These are phyloP conservation scores for Lentinula sp. DNA, from an alignment of 768 basidiomycete genomes.

Conservation along the genomic window DNA sequence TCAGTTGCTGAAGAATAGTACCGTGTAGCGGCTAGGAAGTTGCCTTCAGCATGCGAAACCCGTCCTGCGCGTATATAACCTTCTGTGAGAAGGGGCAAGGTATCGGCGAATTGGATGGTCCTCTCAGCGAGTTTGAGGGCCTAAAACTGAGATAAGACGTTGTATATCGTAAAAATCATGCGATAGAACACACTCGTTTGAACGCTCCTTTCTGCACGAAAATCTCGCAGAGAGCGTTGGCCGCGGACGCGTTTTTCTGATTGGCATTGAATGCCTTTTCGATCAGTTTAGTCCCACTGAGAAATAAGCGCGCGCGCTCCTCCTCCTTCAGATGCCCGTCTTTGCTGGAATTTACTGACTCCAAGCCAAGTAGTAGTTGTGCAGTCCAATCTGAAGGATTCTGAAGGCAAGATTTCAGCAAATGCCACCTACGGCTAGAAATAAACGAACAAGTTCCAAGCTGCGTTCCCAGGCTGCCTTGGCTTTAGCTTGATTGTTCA, in stretches of 20 bases:
- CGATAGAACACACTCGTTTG: slow-evolving; percentile 40
- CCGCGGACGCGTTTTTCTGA: slow-evolving; percentile 73
- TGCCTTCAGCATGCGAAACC: slow-evolving; percentile 69
- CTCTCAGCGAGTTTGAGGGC: slow-evolving; percentile 92
- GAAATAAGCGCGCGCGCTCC: slow-evolving; percentile 56
- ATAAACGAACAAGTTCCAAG: slow-evolving; percentile 65
- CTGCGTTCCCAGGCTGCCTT: slow-evolving; percentile 89
- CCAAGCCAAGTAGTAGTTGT: slow-evolving; percentile 77
- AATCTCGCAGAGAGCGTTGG: slow-evolving; percentile 77
- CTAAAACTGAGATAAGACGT: slow-evolving; percentile 25
- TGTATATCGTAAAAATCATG: background rate
- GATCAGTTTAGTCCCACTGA: slow-evolving; percentile 62
- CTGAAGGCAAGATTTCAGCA: slow-evolving; percentile 26
- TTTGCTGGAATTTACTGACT: slow-evolving; percentile 83
- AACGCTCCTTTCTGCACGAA: slow-evolving; percentile 68
- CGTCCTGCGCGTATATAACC: slow-evolving; percentile 82
- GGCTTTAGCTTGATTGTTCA: slow-evolving; percentile 79
- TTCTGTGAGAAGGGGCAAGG: slow-evolving; percentile 76
- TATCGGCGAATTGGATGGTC: slow-evolving; percentile 91
- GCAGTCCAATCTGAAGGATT: slow-evolving; percentile 78
- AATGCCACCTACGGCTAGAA: background rate
- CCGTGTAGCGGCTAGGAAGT: slow-evolving; percentile 54
- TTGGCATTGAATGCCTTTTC: slow-evolving; percentile 79
- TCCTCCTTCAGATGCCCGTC: slow-evolving; percentile 55
- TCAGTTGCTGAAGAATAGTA: slow-evolving; percentile 66